Evolutionary conservation across 83 land plant species (phyloP).

Genomic region (Diphasiastrum complanatum): DNA sequence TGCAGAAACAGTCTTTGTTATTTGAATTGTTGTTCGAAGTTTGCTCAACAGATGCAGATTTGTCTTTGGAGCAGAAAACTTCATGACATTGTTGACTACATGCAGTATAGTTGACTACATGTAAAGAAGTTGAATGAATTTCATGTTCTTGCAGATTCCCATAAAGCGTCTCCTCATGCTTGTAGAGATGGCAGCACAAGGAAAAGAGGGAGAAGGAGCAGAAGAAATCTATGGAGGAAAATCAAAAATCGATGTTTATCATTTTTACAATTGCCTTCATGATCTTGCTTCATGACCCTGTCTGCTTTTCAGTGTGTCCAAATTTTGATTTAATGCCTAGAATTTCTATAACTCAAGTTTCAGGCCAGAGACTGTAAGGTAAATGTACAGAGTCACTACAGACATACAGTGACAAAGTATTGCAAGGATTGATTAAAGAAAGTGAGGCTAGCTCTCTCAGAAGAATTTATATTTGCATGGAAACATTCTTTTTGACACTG

Average conservation of each 20-base stretch:
- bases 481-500: too few species aligned
- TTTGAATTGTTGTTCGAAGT: background rate
- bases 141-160: conserved; percentile 54
- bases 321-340: too few species aligned
- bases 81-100: background rate
- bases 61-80: background rate
- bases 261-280: conserved; percentile 58
- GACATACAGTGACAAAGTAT: too few species aligned
- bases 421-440: too few species aligned
- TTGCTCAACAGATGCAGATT: background rate
- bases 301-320: too few species aligned
- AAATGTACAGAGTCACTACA: too few species aligned
- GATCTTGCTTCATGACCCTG: too few species aligned
- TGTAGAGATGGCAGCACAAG: conserved; percentile 83
- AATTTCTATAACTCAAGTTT: too few species aligned
- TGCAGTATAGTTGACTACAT: background rate
- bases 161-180: conserved; percentile 78
- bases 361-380: too few species aligned
- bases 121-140: background rate
- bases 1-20: background rate
- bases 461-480: too few species aligned
- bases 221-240: conserved; percentile 58
- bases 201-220: conserved; percentile 46
- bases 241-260: conserved; percentile 53
- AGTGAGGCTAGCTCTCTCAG: too few species aligned